Conservation (phyloP, 768 basidiomycete genomes). For the Auricularia sp. region DNA sequence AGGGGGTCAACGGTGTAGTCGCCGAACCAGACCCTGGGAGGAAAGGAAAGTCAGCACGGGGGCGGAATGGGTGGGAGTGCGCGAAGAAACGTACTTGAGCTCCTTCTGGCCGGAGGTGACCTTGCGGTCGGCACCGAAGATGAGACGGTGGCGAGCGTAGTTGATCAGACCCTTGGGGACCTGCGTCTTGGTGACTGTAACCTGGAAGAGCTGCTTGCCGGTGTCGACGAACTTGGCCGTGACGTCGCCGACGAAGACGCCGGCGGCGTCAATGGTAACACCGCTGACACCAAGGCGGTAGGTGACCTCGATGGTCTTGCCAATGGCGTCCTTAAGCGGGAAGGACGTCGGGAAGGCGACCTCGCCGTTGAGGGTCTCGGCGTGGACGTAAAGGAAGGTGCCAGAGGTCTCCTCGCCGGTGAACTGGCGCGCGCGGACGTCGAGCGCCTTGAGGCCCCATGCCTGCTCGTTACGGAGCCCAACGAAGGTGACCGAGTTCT, state of each 20-base stretch:
- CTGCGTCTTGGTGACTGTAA: not conserved
- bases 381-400: not conserved
- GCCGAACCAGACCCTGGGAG: too few relatives aligned
- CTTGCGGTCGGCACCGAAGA: not conserved
- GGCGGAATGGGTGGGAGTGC: too few relatives aligned
- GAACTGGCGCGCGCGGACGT: not conserved
- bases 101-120: not conserved
- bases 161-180: not conserved
- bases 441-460: not conserved
- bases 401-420: not conserved
- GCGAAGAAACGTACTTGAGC: not conserved
- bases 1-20: too few relatives aligned
- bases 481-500: not conserved
- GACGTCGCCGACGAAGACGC: not conserved
- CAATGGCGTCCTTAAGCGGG: not conserved
- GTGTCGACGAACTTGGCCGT: not conserved
- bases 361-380: not conserved
- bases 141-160: not conserved
- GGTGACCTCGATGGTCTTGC: conserved; percentile 1
- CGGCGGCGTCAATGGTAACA: not conserved
- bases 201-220: not conserved
- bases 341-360: not conserved
- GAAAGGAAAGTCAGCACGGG: too few relatives aligned
- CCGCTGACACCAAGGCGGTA: not conserved
- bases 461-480: not conserved